Percentiles rank a stretch among this genome's conserved stretches.
Evolutionary conservation across 2,329 filamentous ascomycete species (phyloP).

Genomic region (Massarina eburnea): DNA sequence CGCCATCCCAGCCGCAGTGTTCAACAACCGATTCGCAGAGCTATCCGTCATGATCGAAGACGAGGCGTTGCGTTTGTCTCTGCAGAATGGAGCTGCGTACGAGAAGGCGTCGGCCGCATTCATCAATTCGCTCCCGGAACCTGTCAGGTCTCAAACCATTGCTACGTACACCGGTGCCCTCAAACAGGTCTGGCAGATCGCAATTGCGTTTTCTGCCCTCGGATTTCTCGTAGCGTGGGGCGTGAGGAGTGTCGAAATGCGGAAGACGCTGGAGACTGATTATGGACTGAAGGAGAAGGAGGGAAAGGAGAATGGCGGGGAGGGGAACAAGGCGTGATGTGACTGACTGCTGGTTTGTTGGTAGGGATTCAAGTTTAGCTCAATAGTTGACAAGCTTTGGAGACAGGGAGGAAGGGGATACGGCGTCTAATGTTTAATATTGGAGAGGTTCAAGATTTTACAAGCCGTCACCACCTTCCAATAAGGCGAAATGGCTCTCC

Average conservation of each 20-base stretch:
- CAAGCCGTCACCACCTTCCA: background rate
- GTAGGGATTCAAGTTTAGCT: too few relatives aligned
- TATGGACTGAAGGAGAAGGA: constrained; percentile 5
- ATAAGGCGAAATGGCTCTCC: background rate
- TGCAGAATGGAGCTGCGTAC: constrained; percentile 4
- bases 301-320: background rate
- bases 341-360: too few relatives aligned
- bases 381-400: too few relatives aligned
- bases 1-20: constrained; percentile 13
- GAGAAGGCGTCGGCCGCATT: background rate
- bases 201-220: background rate
- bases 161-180: background rate
- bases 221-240: constrained; percentile 1
- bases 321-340: too few relatives aligned
- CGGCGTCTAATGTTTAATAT: too few relatives aligned
- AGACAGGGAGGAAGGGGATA: too few relatives aligned
- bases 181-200: background rate
- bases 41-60: constrained; percentile 2
- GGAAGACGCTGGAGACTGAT: constrained; percentile 6
- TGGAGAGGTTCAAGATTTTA: too few relatives aligned
- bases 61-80: background rate
- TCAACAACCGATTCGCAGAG: constrained; percentile 6
- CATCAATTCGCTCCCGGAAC: background rate
- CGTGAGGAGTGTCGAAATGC: background rate
- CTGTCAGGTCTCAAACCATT: background rate